These are phyloP conservation scores for Leucaena leucocephala DNA, from an alignment of 306 rosid genomes.

Conservation along the genomic window DNA sequence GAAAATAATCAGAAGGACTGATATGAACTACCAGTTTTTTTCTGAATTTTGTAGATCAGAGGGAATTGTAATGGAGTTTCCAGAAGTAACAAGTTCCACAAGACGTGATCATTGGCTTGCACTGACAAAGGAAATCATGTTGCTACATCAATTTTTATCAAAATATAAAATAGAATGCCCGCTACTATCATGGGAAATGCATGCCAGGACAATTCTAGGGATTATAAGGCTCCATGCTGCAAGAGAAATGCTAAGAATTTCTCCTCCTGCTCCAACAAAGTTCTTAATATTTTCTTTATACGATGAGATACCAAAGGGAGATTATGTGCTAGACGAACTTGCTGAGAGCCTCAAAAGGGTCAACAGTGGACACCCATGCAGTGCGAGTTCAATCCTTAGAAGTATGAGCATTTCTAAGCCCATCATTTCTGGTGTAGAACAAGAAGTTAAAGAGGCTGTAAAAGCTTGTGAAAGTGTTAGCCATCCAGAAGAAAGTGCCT, in stretches of 20 bases:
- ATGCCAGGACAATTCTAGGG: constrained; percentile 83
- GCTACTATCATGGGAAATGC: constrained; percentile 78
- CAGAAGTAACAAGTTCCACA: constrained; percentile 88
- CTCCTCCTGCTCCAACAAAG: constrained; percentile 83
- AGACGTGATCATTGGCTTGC: constrained; percentile 98
- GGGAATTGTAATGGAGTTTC: constrained; percentile 67
- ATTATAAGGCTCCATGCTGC: constrained; percentile 90
- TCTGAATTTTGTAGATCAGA: constrained; percentile 48
- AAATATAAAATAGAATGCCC: constrained; percentile 53
- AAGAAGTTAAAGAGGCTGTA: constrained; percentile 35
- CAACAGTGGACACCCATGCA: constrained; percentile 55
- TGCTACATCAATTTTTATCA: constrained; percentile 68
- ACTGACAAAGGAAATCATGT: constrained; percentile 67
- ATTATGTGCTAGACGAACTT: constrained; percentile 77
- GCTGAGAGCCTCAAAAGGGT: constrained; percentile 65
- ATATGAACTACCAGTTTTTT: background rate
- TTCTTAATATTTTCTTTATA: constrained; percentile 84
- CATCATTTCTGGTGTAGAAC: constrained; percentile 38
- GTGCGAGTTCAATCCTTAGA: constrained; percentile 69
- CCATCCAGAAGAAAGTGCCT: constrained; percentile 43
- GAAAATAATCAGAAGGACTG: background rate
- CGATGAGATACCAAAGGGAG: constrained; percentile 87
- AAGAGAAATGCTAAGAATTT: constrained; percentile 85
- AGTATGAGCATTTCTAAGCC: constrained; percentile 50
- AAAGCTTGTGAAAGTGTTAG: constrained; percentile 25